phyloP scores from a whole-genome alignment of 2,329 filamentous ascomycete genomes.

The Akanthomyces dipterigenus region DNA sequence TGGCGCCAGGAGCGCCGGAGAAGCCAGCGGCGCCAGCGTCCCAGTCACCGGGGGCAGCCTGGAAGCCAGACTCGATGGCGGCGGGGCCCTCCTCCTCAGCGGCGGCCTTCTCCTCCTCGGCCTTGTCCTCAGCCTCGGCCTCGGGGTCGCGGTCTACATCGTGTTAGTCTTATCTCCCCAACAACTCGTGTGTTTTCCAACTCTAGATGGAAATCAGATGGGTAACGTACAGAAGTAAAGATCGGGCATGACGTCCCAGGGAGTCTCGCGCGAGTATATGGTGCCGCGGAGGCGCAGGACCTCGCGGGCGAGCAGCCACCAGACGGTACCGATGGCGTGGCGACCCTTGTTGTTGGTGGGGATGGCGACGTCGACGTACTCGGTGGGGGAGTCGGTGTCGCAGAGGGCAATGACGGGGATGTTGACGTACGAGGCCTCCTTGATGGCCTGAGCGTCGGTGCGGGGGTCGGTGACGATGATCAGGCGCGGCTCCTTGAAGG shows the following conservation, averaged over 20 bases:
- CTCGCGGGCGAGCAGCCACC: constrained; percentile 99
- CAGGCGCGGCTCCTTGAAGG: constrained; percentile 99
- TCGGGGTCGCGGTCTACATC: constrained; percentile 86
- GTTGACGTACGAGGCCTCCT: constrained; percentile 99
- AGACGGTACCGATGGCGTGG: constrained; percentile 95
- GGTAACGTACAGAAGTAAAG: constrained; percentile 83
- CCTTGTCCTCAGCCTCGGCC: constrained; percentile 98
- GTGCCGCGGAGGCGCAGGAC: constrained; percentile 97
- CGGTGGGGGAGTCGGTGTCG: constrained; percentile 98
- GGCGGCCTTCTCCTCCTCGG: constrained; percentile 84
- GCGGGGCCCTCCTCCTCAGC: constrained; percentile 77
- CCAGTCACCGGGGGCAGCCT: constrained; percentile 67
- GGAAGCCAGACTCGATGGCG: constrained; percentile 74
- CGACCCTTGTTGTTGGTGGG: constrained; percentile 99
- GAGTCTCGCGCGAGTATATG: constrained; percentile 88
- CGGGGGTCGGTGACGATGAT: constrained; percentile 99
- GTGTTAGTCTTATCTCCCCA: constrained; percentile 8
- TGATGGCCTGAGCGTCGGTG: constrained; percentile 99
- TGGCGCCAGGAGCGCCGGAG: constrained; percentile 47
- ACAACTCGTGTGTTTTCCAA: too few species aligned
- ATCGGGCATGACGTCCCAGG: constrained; percentile 99
- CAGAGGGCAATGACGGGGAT: constrained; percentile 98
- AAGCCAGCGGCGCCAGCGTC: constrained; percentile 66
- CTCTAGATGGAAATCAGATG: neutral
- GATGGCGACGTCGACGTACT: constrained; percentile 99